phyloP scores from a whole-genome alignment of 2,329 filamentous ascomycete species.

The Lasiodiplodia sp. region DNA sequence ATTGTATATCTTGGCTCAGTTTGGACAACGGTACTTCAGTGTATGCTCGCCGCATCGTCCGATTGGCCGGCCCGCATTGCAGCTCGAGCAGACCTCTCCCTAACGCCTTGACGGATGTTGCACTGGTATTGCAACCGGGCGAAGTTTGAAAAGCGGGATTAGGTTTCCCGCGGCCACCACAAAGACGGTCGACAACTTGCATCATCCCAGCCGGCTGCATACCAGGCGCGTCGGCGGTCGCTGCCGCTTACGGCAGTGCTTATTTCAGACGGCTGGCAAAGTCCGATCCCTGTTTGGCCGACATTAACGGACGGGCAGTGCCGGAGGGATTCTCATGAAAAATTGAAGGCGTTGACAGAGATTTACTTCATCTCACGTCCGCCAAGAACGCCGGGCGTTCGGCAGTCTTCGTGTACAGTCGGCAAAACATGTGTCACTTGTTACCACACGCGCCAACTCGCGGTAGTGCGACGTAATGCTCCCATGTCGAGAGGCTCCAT shows the following conservation, averaged over 20 bases:
- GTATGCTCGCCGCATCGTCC: background rate
- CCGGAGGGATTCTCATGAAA: slow-evolving; percentile 2
- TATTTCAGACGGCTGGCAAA: slow-evolving; percentile 4
- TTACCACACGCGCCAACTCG: slow-evolving; percentile 4
- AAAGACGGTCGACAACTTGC: background rate
- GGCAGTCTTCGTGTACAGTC: slow-evolving; percentile 1
- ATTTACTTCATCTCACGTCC: slow-evolving; percentile 25
- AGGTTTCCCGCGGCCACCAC: slow-evolving; percentile 17
- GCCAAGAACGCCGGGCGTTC: background rate
- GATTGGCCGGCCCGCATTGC: slow-evolving; percentile 1
- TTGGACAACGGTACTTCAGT: background rate
- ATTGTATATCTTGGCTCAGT: slow-evolving; percentile 16
- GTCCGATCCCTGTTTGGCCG: slow-evolving; percentile 2
- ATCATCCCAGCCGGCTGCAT: slow-evolving; percentile 6
- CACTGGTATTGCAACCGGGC: slow-evolving; percentile 13
- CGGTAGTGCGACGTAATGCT: slow-evolving; percentile 20
- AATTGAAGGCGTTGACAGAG: background rate
- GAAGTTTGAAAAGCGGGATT: slow-evolving; percentile 25
- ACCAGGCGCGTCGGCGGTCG: background rate
- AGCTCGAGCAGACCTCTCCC: background rate
- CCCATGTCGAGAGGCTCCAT: slow-evolving; percentile 4
- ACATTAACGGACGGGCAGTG: background rate
- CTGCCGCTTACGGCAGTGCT: slow-evolving; percentile 14
- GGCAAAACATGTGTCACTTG: slow-evolving; percentile 12
- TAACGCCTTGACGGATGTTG: background rate